Evolutionary conservation across 192 early-diverging fungal species (phyloP).

Genomic region (Backusella macrospora): DNA sequence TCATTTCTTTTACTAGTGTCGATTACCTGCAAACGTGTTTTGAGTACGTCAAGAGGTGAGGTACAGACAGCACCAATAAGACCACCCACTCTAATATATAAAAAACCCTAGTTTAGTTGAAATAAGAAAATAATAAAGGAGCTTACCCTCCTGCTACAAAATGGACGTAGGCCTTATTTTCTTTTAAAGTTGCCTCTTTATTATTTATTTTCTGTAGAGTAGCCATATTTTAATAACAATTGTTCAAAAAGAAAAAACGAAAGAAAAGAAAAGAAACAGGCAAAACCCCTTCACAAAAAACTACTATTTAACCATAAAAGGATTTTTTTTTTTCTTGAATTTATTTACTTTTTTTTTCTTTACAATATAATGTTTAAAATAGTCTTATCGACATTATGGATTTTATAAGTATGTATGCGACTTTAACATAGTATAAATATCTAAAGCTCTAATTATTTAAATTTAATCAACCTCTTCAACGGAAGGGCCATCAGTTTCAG

Average conservation of each 20-base stretch:
- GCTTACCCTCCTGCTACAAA: constrained; percentile 71
- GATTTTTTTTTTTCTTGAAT: background rate
- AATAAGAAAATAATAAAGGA: background rate
- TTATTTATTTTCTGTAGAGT: background rate
- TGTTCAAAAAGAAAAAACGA: background rate
- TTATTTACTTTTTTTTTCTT: too few relatives aligned
- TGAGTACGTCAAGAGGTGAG: constrained; percentile 93
- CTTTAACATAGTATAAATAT: background rate
- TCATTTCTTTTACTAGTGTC: too few relatives aligned
- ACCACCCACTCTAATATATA: constrained; percentile 60
- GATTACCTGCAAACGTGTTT: constrained; percentile 90
- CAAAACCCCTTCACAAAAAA: too few relatives aligned
- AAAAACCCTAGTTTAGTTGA: background rate
- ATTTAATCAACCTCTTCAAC: constrained; percentile 35
- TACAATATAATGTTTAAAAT: too few relatives aligned
- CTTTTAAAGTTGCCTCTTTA: constrained; percentile 10
- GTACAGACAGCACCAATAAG: constrained; percentile 85
- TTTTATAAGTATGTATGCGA: too few relatives aligned
- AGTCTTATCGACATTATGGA: too few relatives aligned
- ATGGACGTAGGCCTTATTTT: constrained; percentile 46
- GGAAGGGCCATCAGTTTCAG: constrained; percentile 19
- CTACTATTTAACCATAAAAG: too few relatives aligned
- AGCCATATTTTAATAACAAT: background rate
- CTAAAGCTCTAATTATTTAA: background rate
- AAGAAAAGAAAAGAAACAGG: too few relatives aligned